Evolutionary conservation across 2,329 filamentous ascomycete species (phyloP).

Genomic region (Lomentospora prolificans): DNA sequence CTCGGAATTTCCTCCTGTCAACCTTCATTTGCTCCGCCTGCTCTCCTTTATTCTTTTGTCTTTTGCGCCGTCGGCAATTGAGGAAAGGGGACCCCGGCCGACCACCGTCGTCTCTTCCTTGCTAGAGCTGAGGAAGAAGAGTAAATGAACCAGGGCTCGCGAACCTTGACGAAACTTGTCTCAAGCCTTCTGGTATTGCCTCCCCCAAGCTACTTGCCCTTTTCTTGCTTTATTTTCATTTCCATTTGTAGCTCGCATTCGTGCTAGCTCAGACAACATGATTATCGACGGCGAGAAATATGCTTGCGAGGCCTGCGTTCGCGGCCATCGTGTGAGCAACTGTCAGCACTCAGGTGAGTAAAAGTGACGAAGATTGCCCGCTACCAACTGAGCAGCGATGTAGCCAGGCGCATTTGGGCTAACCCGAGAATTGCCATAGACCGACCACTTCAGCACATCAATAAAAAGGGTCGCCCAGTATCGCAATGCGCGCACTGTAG

Average conservation of each 20-base stretch:
- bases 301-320: slow-evolving; percentile 95
- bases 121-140: too few relatives aligned
- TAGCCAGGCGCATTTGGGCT: background rate
- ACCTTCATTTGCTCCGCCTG: background rate
- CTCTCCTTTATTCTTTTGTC: background rate
- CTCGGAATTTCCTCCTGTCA: background rate
- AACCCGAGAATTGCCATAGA: slow-evolving; percentile 41
- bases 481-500: slow-evolving; percentile 98
- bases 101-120: background rate
- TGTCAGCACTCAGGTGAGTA: slow-evolving; percentile 88
- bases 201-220: background rate
- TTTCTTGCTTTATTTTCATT: background rate
- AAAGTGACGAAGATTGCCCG: background rate
- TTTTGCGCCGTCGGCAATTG: background rate
- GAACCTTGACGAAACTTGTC: background rate
- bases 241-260: background rate
- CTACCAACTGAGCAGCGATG: too few relatives aligned
- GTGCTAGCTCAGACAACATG: slow-evolving; percentile 41
- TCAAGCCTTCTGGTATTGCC: background rate
- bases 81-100: background rate
- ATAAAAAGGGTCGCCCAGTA: slow-evolving; percentile 93
- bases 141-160: background rate
- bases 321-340: slow-evolving; percentile 97
- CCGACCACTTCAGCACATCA: slow-evolving; percentile 85
- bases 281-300: slow-evolving; percentile 93